Base-by-base conservation (phyloP, 2,329 filamentous ascomycete species). In the Cadophora malorum region DNA sequence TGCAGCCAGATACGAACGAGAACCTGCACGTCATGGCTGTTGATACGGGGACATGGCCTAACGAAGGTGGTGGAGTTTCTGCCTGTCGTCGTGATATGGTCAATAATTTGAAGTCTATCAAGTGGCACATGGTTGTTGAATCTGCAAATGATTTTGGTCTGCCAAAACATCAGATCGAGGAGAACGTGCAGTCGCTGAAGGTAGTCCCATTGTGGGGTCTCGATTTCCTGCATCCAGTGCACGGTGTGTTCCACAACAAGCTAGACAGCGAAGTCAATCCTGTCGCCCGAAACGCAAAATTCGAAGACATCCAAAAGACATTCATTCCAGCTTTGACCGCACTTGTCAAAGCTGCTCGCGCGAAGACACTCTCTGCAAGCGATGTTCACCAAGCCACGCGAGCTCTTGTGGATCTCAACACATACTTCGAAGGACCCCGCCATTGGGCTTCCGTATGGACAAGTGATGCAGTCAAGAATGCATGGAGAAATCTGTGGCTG, bases 291-390 rank as follows among this genome's bases (percentile, higher is more conserved):
- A 50, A 69, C 56, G 49, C 65, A 5, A 68, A 61, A 10, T 67
- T 67, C 14, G 55, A 58, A 76, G 82, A 86, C 65, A 83, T 88
- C 70, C 80, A 83, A 61, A 78, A 77, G 67, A 84, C 81, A n/a
- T 87, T 87, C 73, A 80, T 87, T 52, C 85, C 85, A 0, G 81
- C 85, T 14, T 73, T 87, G 21, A 82, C 80, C 33, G 79, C 80
- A 9, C 77, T 86, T 52, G 83, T 87, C 52, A 82, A 81, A 71
- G 82, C 83, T 21, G 81, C 84, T 6, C 80, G 85, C 47, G 80
- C 83, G 8, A 78, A 80, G 21, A 74, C 80, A 23, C 80, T 84
- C 41, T 81, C 52, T 80, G 81, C 47, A 83, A 81, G 63, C 81
- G 67, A 84, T 65, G 82, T 83, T 10, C 76, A 85, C 63, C 80